These are phyloP conservation scores for Sporobolomyces roseus DNA, from an alignment of 768 basidiomycete genomes.

Conservation along the genomic window DNA sequence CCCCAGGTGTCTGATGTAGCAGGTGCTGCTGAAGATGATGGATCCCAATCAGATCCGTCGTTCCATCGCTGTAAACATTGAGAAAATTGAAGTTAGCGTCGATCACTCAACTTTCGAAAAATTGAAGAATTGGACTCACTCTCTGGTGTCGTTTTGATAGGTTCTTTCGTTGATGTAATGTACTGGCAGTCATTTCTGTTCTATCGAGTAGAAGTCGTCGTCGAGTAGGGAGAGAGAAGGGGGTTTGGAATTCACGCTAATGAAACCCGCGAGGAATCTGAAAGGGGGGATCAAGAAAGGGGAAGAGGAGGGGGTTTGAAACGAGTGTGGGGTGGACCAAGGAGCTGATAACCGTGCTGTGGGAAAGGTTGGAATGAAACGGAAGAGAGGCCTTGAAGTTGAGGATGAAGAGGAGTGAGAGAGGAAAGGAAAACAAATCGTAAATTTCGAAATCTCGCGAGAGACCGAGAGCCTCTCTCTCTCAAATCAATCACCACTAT, in stretches of 20 bases:
- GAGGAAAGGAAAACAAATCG: not conserved
- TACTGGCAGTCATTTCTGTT: not conserved
- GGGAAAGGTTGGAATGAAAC: not conserved
- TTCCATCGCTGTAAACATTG: not conserved
- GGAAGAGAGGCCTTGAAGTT: not conserved
- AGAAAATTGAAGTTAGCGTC: not conserved
- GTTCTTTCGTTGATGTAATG: slow-evolving; percentile 1
- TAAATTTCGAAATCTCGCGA: not conserved
- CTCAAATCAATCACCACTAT: not conserved
- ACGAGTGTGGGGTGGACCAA: not conserved
- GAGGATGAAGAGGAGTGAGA: not conserved
- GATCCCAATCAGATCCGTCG: not conserved
- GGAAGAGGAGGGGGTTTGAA: not conserved
- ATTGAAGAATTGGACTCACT: not conserved
- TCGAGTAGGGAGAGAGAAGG: not conserved
- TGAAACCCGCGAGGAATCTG: not conserved
- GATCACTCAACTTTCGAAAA: slow-evolving; percentile 1
- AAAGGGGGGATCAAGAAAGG: not conserved
- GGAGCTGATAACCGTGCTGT: slow-evolving; percentile 13
- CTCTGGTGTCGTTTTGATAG: not conserved
- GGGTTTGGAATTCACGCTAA: not conserved
- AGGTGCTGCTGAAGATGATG: too few relatives aligned
- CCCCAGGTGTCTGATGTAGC: too few relatives aligned
- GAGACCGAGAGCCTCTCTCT: too few relatives aligned
- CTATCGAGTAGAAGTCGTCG: too few relatives aligned